Conservation (phyloP, 495 filamentous ascomycete species). For the Wilcoxina mikolae region DNA sequence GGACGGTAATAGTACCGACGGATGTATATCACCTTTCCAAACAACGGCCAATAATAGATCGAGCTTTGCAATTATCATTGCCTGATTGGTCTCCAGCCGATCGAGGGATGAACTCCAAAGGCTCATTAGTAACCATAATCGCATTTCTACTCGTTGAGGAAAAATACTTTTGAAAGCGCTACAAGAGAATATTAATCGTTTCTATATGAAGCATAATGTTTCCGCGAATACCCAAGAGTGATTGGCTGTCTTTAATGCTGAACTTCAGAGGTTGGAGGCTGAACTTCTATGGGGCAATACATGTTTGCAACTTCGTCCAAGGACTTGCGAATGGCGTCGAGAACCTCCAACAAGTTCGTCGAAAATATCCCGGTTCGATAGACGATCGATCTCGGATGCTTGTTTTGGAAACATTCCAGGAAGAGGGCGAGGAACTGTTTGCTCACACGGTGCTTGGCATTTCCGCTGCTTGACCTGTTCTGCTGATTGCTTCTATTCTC, state of each 20-base stretch:
- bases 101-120: neutral
- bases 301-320: too few species aligned
- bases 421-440: too few species aligned
- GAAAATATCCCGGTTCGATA: too few species aligned
- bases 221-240: neutral
- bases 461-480: too few species aligned
- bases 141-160: neutral
- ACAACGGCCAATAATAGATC: neutral
- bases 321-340: too few species aligned
- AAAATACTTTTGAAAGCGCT: neutral
- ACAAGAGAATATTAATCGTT: neutral
- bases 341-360: too few species aligned
- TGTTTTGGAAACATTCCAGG: too few species aligned
- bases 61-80: neutral
- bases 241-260: neutral
- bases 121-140: neutral
- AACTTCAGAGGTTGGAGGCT: neutral
- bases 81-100: neutral
- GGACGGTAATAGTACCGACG: too few species aligned
- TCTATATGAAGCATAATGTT: neutral
- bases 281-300: neutral
- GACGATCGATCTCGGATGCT: too few species aligned
- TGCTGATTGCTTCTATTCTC: too few species aligned
- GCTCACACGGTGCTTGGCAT: too few species aligned
- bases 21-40: too few species aligned